phyloP scores from a whole-genome alignment of 192 early-diverging fungal genomes.

The Globomyces pollinis-pini region DNA sequence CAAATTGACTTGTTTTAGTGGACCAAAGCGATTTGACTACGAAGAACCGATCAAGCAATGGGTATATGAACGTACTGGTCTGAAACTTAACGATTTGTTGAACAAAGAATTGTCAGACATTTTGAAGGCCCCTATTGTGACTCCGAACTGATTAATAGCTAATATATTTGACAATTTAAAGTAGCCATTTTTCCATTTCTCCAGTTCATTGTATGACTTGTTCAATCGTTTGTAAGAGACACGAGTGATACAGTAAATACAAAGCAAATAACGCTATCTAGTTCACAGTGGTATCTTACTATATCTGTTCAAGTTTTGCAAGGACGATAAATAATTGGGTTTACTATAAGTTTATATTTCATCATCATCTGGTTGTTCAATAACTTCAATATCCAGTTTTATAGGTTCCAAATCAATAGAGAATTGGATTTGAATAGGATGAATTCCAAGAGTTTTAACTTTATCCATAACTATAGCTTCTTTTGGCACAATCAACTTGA shows the following conservation, averaged over 20 bases:
- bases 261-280: too few species aligned
- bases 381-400: not conserved
- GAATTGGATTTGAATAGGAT: constrained; percentile 3
- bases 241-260: too few species aligned
- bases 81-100: constrained; percentile 61
- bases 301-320: too few species aligned
- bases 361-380: not conserved
- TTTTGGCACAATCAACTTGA: constrained; percentile 11
- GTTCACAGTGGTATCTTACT: too few species aligned
- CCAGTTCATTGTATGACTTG: too few species aligned
- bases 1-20: constrained; percentile 44
- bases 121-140: not conserved
- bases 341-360: too few species aligned
- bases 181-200: too few species aligned
- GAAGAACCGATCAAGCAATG: constrained; percentile 49
- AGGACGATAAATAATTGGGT: too few species aligned
- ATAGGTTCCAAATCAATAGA: not conserved
- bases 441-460: constrained; percentile 10
- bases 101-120: constrained; percentile 51
- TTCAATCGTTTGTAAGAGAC: too few species aligned
- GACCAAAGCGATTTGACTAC: constrained; percentile 82
- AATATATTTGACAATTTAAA: constrained; percentile 1
- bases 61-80: constrained; percentile 68
- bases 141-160: not conserved
- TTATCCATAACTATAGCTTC: constrained; percentile 9